A percentile compares a stretch with the other conserved stretches of the same genome.
phyloP scores from a whole-genome alignment of 495 filamentous ascomycete species.

The Daldinia vernicosa region DNA sequence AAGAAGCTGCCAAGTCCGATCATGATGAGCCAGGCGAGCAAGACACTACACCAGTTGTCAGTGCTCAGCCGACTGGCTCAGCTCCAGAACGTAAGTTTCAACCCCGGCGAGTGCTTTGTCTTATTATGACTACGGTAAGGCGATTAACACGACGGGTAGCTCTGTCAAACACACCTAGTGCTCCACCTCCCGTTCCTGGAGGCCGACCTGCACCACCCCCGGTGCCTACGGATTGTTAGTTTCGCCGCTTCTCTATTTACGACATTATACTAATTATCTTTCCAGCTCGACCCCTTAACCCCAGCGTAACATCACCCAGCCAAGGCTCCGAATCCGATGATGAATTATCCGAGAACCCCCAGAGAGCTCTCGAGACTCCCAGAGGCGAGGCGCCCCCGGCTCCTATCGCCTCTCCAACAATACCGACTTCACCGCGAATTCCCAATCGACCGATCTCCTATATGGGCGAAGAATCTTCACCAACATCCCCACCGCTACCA shows the following conservation, averaged over 20 bases:
- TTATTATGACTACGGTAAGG: slow-evolving; percentile 37
- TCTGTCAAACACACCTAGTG: slow-evolving; percentile 48
- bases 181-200: slow-evolving; percentile 67
- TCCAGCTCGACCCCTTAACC: slow-evolving; percentile 68
- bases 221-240: slow-evolving; percentile 74
- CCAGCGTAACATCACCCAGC: slow-evolving; percentile 68
- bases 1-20: slow-evolving; percentile 54
- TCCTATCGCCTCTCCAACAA: slow-evolving; percentile 60
- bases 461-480: slow-evolving; percentile 56
- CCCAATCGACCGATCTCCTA: slow-evolving; percentile 63
- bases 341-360: slow-evolving; percentile 78
- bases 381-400: slow-evolving; percentile 54
- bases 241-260: slow-evolving; percentile 16
- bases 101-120: slow-evolving; percentile 40
- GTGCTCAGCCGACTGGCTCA: slow-evolving; percentile 51
- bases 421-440: slow-evolving; percentile 63
- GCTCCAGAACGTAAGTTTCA: slow-evolving; percentile 58
- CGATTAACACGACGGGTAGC: slow-evolving; percentile 52
- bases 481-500: slow-evolving; percentile 55
- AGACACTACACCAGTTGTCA: slow-evolving; percentile 40
- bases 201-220: slow-evolving; percentile 75
- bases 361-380: slow-evolving; percentile 49
- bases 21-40: slow-evolving; percentile 47
- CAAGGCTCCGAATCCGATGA: slow-evolving; percentile 92
- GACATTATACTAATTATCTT: slow-evolving; percentile 48